These are phyloP conservation scores for Hymenochaete sp. DNA, from an alignment of 1,284 basidiomycete species.

Conservation along the genomic window DNA sequence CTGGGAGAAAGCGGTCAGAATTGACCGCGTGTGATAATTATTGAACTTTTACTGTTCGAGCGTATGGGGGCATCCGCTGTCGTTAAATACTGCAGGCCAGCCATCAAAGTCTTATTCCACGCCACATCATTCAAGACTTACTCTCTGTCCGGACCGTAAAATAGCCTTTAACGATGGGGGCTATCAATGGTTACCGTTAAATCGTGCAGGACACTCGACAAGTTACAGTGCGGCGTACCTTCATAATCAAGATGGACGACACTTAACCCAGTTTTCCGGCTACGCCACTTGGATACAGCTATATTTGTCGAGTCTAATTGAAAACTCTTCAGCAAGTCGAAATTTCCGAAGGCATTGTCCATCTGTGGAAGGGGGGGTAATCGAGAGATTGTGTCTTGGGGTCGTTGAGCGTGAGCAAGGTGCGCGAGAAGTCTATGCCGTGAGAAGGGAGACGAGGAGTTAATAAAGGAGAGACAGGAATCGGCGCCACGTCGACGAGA, in stretches of 20 bases:
- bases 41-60: constrained; percentile 65
- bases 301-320: constrained; percentile 72
- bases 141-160: constrained; percentile 92
- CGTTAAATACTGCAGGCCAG: constrained; percentile 66
- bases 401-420: constrained; percentile 3
- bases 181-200: constrained; percentile 31
- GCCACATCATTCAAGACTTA: constrained; percentile 28
- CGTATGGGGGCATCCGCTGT: constrained; percentile 89
- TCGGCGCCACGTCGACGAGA: constrained; percentile 7
- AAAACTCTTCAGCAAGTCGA: constrained; percentile 67
- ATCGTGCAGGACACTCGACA: constrained; percentile 9
- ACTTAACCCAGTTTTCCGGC: constrained; percentile 68
- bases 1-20: constrained; percentile 30
- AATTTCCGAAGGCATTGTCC: constrained; percentile 54
- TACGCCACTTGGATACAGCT: constrained; percentile 77
- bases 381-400: neutral
- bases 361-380: constrained; percentile 2
- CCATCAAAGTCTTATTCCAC: constrained; percentile 12
- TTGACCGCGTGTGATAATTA: constrained; percentile 6
- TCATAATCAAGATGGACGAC: constrained; percentile 80
- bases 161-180: constrained; percentile 87
- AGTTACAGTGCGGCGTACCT: constrained; percentile 37
- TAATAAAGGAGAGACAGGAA: constrained; percentile 9
- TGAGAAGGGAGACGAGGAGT: neutral
- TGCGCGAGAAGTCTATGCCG: constrained; percentile 9